Evolutionary conservation across 164 flowering plant genomes (phyloP), one percentile per base, ranked within the genome.

Genomic region (Vitis vinifera): DNA sequence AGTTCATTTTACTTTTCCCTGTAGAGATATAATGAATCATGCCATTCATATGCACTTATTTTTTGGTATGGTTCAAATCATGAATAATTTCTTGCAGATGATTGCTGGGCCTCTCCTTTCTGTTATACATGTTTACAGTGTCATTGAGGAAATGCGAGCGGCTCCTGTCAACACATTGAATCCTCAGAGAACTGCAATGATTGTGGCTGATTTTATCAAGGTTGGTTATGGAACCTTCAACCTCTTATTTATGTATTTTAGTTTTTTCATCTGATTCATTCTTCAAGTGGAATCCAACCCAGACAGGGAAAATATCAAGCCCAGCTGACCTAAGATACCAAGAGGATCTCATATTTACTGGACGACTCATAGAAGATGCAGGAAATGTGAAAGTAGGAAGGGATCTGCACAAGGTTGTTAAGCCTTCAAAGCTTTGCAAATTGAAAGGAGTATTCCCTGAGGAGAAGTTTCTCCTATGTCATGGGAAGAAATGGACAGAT

Each of bases 171-270:
- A 89, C 84, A 91, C 98, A 10, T 78, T 95, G 77, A 95, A 95
- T 82, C 97, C 99, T 17, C 98, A 93, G 79, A 80, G 98, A 73
- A 91, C 97, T 37, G 99, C 94, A 37, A 76, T 93, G 89, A 74
- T 91, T 49, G 92, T 95, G 30, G 94, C 89, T 27, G 88, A 95
- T 67, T 95, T 85, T 80, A 59, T 87, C 10, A 87, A 91, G 98
- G 98, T 94, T 56, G 69, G 72, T 37, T 67, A 44, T 44, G 29
- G 16, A 3, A 59, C 44, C 27, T 44, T 30, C 16, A 23, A 15
- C 16, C 57, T 65, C 37, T 2, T 29, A 15, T 29, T 2, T 51
- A 8, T 44, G 1, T 52, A 27, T 14, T 5, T 0, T 23, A 12
- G 2, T 15, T 19, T 62, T 27, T 49, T 64, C 12, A 12, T 73